A percentile compares a stretch with the other conserved stretches of the same genome.
Evolutionary conservation across 768 basidiomycete genomes (phyloP).

Genomic region (Amanita pallidorosea): DNA sequence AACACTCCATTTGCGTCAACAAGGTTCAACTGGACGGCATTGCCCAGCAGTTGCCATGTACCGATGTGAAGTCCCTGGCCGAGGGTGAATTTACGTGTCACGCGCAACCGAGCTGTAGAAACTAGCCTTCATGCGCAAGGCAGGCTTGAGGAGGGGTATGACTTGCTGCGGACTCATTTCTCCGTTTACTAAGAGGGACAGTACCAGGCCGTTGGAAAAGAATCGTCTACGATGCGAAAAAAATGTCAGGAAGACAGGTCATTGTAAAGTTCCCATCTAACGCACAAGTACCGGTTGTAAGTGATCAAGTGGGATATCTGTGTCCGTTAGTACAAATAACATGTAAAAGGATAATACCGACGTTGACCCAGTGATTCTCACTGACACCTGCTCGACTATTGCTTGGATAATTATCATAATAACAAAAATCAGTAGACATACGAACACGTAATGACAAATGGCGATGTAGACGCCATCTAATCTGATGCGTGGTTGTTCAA

Average conservation of each 20-base stretch:
- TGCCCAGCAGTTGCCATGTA: conserved; percentile 58
- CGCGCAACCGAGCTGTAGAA: background rate
- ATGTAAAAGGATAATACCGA: conserved; percentile 23
- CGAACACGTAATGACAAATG: conserved; percentile 80
- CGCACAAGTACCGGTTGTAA: conserved; percentile 86
- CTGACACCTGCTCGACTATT: conserved; percentile 61
- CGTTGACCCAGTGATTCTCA: conserved; percentile 84
- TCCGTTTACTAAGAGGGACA: conserved; percentile 80
- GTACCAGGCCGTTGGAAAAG: conserved; percentile 76
- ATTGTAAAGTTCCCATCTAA: background rate
- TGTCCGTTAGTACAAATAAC: background rate
- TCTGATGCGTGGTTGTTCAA: conserved; percentile 79
- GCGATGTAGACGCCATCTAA: conserved; percentile 88
- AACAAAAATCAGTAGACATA: conserved; percentile 2
- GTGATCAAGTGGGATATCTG: conserved; percentile 81
- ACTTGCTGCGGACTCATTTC: conserved; percentile 58
- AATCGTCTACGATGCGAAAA: conserved; percentile 49
- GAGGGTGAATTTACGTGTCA: background rate
- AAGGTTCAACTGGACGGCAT: conserved; percentile 53
- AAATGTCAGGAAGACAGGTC: background rate
- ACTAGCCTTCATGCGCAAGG: conserved; percentile 65
- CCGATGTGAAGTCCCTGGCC: conserved; percentile 62
- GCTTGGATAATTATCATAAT: conserved; percentile 7
- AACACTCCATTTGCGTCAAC: conserved; percentile 40
- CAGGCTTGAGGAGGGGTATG: conserved; percentile 67